phyloP scores from a whole-genome alignment of 257 asterid genomes.

The Plantago ovata region DNA sequence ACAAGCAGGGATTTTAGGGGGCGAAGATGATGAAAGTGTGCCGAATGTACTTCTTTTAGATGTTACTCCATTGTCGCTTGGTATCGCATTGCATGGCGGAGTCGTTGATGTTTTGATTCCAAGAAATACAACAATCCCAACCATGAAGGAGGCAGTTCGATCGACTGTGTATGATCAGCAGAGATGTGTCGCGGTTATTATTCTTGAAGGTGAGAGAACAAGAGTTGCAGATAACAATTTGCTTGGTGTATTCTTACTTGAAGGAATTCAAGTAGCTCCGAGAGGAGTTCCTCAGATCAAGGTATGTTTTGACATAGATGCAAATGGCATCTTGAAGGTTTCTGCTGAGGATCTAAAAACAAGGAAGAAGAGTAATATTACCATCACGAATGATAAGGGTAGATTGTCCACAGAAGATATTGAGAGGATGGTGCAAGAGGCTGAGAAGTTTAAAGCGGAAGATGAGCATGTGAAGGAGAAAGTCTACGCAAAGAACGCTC shows the following conservation, averaged over 20 bases:
- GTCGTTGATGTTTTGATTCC: no score
- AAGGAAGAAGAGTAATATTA: neutral
- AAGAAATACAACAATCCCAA: no score
- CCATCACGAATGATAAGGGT: neutral
- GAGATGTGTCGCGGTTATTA: no score
- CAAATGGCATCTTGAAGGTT: neutral
- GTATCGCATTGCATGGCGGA: no score
- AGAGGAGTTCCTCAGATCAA: neutral
- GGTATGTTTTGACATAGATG: neutral
- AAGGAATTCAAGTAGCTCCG: no score
- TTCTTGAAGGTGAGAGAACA: neutral
- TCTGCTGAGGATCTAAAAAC: neutral
- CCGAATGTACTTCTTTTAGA: neutral
- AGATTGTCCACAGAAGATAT: no score
- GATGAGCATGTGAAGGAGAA: neutral
- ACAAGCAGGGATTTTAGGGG: neutral
- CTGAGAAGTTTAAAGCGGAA: neutral
- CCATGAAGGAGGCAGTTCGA: no score
- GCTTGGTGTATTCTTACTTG: neutral
- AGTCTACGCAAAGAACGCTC: no score
- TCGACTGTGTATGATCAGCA: no score
- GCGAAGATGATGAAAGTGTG: neutral
- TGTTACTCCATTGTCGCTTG: no score
- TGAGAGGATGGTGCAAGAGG: no score
- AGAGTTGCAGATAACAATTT: neutral